A percentile compares a stretch with the other conserved stretches of the same genome.
phyloP scores from a whole-genome alignment of 306 rosid species.

The Boehmeria nivea region DNA sequence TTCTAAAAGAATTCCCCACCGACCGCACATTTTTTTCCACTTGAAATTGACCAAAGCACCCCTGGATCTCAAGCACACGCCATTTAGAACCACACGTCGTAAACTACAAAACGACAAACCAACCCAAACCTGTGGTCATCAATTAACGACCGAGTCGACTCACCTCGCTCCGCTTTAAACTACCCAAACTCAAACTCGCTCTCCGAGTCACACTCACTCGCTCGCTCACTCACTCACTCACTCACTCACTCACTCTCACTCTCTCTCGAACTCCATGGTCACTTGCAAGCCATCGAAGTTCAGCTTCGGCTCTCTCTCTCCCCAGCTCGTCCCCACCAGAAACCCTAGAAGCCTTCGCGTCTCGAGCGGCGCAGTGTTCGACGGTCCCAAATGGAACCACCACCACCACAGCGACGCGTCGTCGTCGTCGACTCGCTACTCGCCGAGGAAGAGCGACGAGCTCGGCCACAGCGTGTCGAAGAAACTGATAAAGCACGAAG shows the following conservation, averaged over 20 bases:
- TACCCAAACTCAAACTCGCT: slow-evolving; percentile 2
- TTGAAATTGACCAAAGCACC: no score
- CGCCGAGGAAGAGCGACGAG: not conserved
- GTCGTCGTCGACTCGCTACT: slow-evolving; percentile 20
- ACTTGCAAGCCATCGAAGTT: slow-evolving; percentile 42
- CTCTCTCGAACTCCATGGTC: slow-evolving; percentile 35
- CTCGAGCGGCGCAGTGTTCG: not conserved
- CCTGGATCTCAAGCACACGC: no score
- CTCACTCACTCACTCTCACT: not conserved
- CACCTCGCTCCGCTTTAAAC: not conserved
- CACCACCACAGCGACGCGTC: not conserved
- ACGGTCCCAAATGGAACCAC: slow-evolving; percentile 25
- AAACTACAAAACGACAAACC: slow-evolving; percentile 7
- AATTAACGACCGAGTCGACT: slow-evolving; percentile 23
- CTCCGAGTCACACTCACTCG: slow-evolving; percentile 1
- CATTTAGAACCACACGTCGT: not conserved
- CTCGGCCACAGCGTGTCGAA: not conserved
- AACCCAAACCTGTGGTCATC: slow-evolving; percentile 20
- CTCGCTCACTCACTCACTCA: no score
- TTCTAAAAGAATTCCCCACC: no score
- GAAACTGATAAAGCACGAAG: slow-evolving; percentile 6
- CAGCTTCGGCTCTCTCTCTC: slow-evolving; percentile 29
- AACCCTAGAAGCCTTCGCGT: slow-evolving; percentile 18
- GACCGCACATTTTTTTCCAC: no score
- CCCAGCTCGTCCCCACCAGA: slow-evolving; percentile 12